Percentiles rank a stretch among this genome's conserved stretches.
Evolutionary conservation across 1,284 basidiomycete species (phyloP).

Genomic region (Ustilago vetiveriae): DNA sequence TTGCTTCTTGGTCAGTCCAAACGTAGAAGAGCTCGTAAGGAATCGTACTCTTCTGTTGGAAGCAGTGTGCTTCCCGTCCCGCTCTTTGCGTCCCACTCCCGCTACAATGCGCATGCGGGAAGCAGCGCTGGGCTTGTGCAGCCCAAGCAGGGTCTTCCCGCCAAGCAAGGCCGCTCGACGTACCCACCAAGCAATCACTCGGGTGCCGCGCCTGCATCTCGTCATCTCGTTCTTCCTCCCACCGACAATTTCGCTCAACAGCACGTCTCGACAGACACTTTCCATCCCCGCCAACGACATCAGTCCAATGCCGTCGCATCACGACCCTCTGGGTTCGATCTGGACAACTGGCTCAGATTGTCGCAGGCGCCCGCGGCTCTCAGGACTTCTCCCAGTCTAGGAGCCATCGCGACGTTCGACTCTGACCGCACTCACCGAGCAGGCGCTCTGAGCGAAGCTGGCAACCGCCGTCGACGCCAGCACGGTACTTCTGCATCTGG

Average conservation of each 20-base stretch:
- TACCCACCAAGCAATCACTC: slow-evolving; percentile 49
- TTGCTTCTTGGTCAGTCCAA: slow-evolving; percentile 39
- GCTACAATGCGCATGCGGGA: slow-evolving; percentile 16
- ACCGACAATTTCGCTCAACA: slow-evolving; percentile 10
- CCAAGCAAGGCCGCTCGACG: slow-evolving; percentile 20
- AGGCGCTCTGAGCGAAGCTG: slow-evolving; percentile 43
- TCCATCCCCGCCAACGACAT: slow-evolving; percentile 12
- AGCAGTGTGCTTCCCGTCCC: slow-evolving; percentile 44
- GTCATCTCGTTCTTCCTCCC: slow-evolving; percentile 23
- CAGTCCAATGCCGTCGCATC: slow-evolving; percentile 18
- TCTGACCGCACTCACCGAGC: slow-evolving; percentile 12
- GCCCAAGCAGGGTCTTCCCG: slow-evolving; percentile 1
- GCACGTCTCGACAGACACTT: slow-evolving; percentile 6
- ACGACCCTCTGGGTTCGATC: slow-evolving; percentile 31
- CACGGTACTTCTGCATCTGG: slow-evolving; percentile 36
- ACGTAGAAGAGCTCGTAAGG: slow-evolving; percentile 28
- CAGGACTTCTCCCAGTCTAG: slow-evolving; percentile 35
- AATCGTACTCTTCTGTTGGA: slow-evolving; percentile 48
- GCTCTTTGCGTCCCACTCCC: slow-evolving; percentile 16
- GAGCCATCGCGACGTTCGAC: slow-evolving; percentile 27
- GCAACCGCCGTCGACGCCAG: slow-evolving; percentile 23
- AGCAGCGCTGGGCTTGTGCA: slow-evolving; percentile 11
- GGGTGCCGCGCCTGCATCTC: slow-evolving; percentile 19
- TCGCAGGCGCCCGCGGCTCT: slow-evolving; percentile 17
- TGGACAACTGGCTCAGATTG: slow-evolving; percentile 39